These are phyloP conservation scores for Saitozyma sp. DNA, from an alignment of 768 basidiomycete genomes.

Conservation along the genomic window DNA sequence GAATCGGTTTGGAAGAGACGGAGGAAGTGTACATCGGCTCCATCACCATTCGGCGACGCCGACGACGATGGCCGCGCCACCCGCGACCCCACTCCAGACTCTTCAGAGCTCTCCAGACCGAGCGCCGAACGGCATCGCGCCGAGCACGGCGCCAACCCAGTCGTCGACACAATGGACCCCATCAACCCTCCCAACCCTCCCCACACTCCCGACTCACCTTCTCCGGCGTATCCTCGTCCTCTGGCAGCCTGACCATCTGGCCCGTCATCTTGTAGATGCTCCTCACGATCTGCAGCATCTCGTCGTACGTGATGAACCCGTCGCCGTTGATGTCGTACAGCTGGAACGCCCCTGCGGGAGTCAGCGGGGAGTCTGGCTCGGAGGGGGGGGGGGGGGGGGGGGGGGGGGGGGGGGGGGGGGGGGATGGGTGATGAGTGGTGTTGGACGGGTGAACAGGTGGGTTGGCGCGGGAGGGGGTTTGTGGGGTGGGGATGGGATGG, in stretches of 20 bases:
- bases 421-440: background rate
- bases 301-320: conserved; percentile 95
- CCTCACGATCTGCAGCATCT: conserved; percentile 97
- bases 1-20: too few relatives aligned
- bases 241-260: conserved; percentile 96
- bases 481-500: background rate
- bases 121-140: background rate
- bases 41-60: too few relatives aligned
- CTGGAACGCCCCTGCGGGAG: conserved; percentile 91
- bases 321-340: conserved; percentile 99
- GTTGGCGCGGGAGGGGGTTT: conserved; percentile 4
- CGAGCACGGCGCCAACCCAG: background rate
- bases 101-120: background rate
- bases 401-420: background rate
- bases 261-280: conserved; percentile 99
- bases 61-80: too few relatives aligned
- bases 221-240: conserved; percentile 98
- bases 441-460: background rate
- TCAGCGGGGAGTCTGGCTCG: background rate
- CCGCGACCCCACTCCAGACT: too few relatives aligned
- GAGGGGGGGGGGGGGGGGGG: background rate
- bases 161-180: too few relatives aligned
- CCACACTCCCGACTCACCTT: conserved; percentile 62
- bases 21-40: too few relatives aligned
- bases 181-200: too few relatives aligned